Conservation (phyloP, 2,329 filamentous ascomycete species). For the Talaromyces marneffei region DNA sequence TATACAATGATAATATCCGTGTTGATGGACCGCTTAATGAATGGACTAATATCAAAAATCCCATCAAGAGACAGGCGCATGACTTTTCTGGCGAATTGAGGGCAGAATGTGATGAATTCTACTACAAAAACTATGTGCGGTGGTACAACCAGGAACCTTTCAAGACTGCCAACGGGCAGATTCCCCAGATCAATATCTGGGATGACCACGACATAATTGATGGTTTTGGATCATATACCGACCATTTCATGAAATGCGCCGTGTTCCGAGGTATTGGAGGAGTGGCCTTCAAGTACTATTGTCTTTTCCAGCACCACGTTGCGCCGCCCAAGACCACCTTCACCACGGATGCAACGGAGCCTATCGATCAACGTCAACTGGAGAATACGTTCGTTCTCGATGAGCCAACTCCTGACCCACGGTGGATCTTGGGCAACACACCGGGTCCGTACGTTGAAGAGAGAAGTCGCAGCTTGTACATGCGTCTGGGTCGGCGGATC, state of each 20-base stretch:
- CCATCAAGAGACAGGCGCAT: conserved; percentile 54
- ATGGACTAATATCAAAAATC: conserved; percentile 58
- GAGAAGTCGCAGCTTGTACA: conserved; percentile 56
- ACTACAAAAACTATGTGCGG: conserved; percentile 55
- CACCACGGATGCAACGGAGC: conserved; percentile 63
- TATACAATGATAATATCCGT: conserved; percentile 71
- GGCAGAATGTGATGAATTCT: conserved; percentile 55
- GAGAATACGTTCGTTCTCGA: conserved; percentile 66
- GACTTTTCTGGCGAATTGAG: conserved; percentile 61
- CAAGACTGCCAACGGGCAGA: conserved; percentile 55
- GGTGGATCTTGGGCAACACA: conserved; percentile 71
- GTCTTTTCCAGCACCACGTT: conserved; percentile 68
- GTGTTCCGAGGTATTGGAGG: conserved; percentile 62
- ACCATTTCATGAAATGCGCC: conserved; percentile 60
- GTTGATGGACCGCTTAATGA: conserved; percentile 71
- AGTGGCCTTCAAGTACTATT: conserved; percentile 55
- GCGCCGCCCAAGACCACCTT: conserved; percentile 80
- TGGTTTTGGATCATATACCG: conserved; percentile 60
- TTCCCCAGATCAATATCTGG: conserved; percentile 61
- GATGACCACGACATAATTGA: conserved; percentile 63
- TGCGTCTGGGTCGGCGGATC: conserved; percentile 60
- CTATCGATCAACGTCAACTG: conserved; percentile 63
- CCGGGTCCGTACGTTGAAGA: conserved; percentile 65
- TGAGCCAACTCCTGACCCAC: conserved; percentile 55
- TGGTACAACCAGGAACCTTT: conserved; percentile 67